Percentiles rank a stretch among this genome's conserved stretches.
These are phyloP conservation scores for Lanmaoa rubissima DNA, from an alignment of 768 basidiomycete species.

Conservation along the genomic window DNA sequence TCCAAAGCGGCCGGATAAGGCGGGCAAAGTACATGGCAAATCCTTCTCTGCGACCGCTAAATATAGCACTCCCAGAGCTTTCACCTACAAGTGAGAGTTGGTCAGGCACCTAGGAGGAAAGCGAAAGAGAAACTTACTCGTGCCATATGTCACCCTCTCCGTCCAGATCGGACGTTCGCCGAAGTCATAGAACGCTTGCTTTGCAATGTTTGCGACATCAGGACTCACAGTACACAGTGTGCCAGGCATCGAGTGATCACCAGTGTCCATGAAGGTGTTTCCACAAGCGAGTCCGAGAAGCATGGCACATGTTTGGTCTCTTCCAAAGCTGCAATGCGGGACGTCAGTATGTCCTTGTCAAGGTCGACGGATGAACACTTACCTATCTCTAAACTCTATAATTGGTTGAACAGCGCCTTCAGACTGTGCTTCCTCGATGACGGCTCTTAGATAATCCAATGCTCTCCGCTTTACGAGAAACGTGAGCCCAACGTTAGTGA, in stretches of 20 bases:
- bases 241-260: constrained; percentile 45
- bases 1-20: constrained; percentile 86
- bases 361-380: constrained; percentile 13
- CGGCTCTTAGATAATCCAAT: constrained; percentile 78
- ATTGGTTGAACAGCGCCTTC: constrained; percentile 78
- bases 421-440: constrained; percentile 78
- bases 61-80: constrained; percentile 69
- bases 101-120: background rate
- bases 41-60: constrained; percentile 87
- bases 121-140: constrained; percentile 42
- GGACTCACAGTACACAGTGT: constrained; percentile 52
- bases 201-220: constrained; percentile 69
- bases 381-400: constrained; percentile 82
- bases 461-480: constrained; percentile 80
- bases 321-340: constrained; percentile 64
- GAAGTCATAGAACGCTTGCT: constrained; percentile 84
- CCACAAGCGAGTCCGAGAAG: constrained; percentile 81
- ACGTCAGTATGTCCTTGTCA: constrained; percentile 1
- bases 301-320: constrained; percentile 92
- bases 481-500: constrained; percentile 84
- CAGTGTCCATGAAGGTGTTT: constrained; percentile 71
- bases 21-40: constrained; percentile 85
- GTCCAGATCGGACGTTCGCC: constrained; percentile 83
- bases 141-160: constrained; percentile 74
- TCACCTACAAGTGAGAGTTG: constrained; percentile 43